These are phyloP conservation scores for Hymenoscyphus occultus DNA, from an alignment of 2,329 filamentous ascomycete genomes.

Conservation along the genomic window DNA sequence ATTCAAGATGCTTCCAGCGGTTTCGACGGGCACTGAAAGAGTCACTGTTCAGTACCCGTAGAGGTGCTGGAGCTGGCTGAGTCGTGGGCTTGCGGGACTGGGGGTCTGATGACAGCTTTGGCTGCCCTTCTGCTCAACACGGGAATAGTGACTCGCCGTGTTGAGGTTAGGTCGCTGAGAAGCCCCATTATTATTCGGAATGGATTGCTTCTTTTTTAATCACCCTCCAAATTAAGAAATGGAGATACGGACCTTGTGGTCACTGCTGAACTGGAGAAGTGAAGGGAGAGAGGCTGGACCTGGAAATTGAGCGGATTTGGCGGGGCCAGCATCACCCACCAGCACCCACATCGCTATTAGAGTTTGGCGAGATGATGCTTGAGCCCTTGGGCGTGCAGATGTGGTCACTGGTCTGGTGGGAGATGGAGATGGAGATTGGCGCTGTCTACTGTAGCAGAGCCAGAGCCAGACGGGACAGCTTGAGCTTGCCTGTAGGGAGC, in stretches of 20 bases:
- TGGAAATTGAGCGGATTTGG: not conserved
- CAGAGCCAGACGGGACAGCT: too few species aligned
- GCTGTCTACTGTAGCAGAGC: too few species aligned
- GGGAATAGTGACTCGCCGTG: not conserved
- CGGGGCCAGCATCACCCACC: not conserved
- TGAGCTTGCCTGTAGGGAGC: too few species aligned
- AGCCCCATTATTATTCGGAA: not conserved
- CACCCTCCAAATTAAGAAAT: not conserved
- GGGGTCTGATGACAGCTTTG: slow-evolving; percentile 14
- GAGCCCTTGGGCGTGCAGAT: slow-evolving; percentile 2
- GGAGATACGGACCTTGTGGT: not conserved
- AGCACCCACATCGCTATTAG: not conserved
- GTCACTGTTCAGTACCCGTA: not conserved
- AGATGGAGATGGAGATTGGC: not conserved
- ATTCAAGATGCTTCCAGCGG: slow-evolving; percentile 20
- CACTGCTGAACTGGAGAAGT: not conserved
- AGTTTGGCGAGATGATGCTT: not conserved
- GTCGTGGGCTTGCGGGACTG: slow-evolving; percentile 14
- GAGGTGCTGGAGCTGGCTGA: not conserved
- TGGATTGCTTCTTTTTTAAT: too few species aligned
- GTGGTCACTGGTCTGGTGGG: not conserved
- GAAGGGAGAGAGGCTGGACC: not conserved
- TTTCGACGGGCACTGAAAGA: slow-evolving; percentile 15
- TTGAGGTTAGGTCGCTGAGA: not conserved
- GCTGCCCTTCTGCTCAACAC: not conserved